Evolutionary conservation across 2,329 filamentous ascomycete species (phyloP), one percentile per base, ranked within the genome.

Genomic region (Penicillium frequentans): DNA sequence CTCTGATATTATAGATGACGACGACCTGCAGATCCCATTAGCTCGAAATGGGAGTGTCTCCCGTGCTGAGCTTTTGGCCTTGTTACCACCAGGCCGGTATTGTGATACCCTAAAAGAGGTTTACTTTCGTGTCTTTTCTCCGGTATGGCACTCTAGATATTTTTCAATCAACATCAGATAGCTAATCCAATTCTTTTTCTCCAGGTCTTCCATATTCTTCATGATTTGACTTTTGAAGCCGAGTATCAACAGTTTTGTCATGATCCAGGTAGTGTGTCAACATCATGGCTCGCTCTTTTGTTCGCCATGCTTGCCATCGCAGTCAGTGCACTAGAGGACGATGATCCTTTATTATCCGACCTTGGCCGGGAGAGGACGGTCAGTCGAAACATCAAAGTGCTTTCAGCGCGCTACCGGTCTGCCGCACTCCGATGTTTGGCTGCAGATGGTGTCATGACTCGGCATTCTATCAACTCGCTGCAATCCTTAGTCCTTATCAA

Each of bases 131-230:
- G 73, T 75, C 24, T 75, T 76, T 54, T 75, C 73, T 19, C 71
- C 73, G 19, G 73, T 76, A 67, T 26, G 72, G 56, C 21, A 53
- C 42, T 9, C 11, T 23, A 14, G 1, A 19, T 14, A 44, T 11
- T 19, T 8, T 33, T 21, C 6, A 16, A 11, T 8, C 39, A 24
- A 9, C 21, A 26, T 13, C 47, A 39, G 33, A 26, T 23, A 23
- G 39, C 39, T 42, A 23, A 42, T 13, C 2, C 19, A 42, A 39
- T 10, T 24, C 14, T 21, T 4, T 13, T 39, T n/a, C 13, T n/a
- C 5, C 11, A 71, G 69, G 63, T 77, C 13, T 77, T 77, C 49
- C 75, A 77, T 61, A 70, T 77, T 45, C 69, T 77, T 10, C 75
- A 77, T 50, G 74, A 77, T 54, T 65, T 74, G 45, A 75, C 73